phyloP scores from a whole-genome alignment of 768 basidiomycete species.

The Tylopilus felleus region DNA sequence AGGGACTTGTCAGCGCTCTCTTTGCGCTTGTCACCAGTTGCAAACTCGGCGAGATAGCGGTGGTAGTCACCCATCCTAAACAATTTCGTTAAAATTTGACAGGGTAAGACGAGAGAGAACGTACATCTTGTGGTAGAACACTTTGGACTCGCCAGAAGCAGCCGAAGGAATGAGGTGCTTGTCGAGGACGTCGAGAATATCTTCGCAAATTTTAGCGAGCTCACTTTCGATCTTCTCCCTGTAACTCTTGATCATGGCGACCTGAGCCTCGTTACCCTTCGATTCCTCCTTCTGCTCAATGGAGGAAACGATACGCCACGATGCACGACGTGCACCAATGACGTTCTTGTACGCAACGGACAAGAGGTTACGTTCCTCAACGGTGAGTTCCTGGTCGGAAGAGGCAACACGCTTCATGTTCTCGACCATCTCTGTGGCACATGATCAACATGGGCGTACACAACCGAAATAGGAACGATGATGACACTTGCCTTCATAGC shows the following conservation, averaged over 20 bases:
- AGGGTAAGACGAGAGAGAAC: slow-evolving; percentile 24
- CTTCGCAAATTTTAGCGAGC: slow-evolving; percentile 97
- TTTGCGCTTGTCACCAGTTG: slow-evolving; percentile 96
- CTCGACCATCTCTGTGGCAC: slow-evolving; percentile 84
- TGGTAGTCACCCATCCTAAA: slow-evolving; percentile 98
- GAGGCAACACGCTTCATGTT: slow-evolving; percentile 99
- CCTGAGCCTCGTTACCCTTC: slow-evolving; percentile 95
- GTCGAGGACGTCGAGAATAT: slow-evolving; percentile 95
- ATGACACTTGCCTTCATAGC: slow-evolving; percentile 80
- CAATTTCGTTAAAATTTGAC: slow-evolving; percentile 12
- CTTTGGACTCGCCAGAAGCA: slow-evolving; percentile 94
- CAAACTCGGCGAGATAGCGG: slow-evolving; percentile 98
- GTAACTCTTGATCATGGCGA: slow-evolving; percentile 97
- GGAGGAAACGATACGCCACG: slow-evolving; percentile 96
- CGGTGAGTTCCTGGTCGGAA: slow-evolving; percentile 96
- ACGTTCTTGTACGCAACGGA: slow-evolving; percentile 99
- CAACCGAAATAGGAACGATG: not conserved
- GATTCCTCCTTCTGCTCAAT: slow-evolving; percentile 99
- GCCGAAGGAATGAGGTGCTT: slow-evolving; percentile 98
- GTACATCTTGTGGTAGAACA: slow-evolving; percentile 99
- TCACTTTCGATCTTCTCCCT: slow-evolving; percentile 97
- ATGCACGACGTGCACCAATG: slow-evolving; percentile 95
- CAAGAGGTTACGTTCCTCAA: slow-evolving; percentile 96
- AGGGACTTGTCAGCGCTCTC: slow-evolving; percentile 96
- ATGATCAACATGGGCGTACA: slow-evolving; percentile 14